Base-by-base conservation (phyloP, 2,329 filamentous ascomycete genomes). In the Alternaria angustiovoidea region DNA sequence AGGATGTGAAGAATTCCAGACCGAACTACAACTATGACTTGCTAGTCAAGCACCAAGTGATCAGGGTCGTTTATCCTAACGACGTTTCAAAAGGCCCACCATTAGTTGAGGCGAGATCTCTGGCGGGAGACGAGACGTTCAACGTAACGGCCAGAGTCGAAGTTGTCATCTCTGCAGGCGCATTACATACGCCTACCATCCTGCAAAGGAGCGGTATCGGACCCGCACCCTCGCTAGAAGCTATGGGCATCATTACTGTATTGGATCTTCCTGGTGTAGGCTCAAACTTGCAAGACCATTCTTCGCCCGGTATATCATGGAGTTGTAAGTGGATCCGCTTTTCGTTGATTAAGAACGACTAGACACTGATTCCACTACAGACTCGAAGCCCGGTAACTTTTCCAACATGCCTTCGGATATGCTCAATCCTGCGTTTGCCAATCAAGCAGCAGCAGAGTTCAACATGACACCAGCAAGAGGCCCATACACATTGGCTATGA, bases 201-300 rank as follows among this genome's bases (percentile, higher is more conserved):
- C 81, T 90, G 0, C 86, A 90, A 69, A 78, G 87, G 20, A 89
- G 87, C 1, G 88, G 88, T 7, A 72, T 90, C 4, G 87, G 86
- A 16, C 77, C 79, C 42, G 71, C 78, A 0, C 75, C 82, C 1
- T 63, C 86, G 5, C 79, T 89, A 7, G 30, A 59, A 7, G 78
- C 79, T 46, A 81, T 85, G 63, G 76, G 79, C 5, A 88, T 89
- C 24, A 39, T 42, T 63, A 67, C 79, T 1, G 74, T 84, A 0
- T 61, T 87, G 16, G 81, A 88, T 62, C 83, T 87, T 1, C 83
- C 84, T 1, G 85, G 88, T 22, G 87, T 90, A 2, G 88, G 88
- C 3, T 83, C 83, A 59, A 87, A 89, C 73, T 80, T 90, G 5
- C 81, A 88, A 47, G 88, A 91, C 68, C 87, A 88, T 32, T 47